A percentile compares a stretch with the other conserved stretches of the same genome.
These are phyloP conservation scores for Phalaenopsis aphrodite DNA, from an alignment of 106 monocot species.

Conservation along the genomic window DNA sequence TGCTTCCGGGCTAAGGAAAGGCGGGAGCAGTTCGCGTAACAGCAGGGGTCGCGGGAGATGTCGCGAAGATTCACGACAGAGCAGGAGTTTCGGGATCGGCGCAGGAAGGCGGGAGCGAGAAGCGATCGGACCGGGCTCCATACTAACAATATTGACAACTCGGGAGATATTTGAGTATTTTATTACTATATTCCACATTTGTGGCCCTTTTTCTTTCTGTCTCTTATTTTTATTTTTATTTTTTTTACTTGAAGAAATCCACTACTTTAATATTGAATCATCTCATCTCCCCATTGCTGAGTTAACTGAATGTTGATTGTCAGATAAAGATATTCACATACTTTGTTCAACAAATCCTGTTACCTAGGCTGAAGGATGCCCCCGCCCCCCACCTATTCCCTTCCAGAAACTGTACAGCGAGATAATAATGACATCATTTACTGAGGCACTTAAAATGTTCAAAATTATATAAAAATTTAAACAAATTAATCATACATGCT, in stretches of 20 bases:
- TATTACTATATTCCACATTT: too few relatives aligned
- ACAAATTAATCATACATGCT: not conserved
- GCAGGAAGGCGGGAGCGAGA: too few relatives aligned
- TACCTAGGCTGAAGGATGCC: not conserved
- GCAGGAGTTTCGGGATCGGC: too few relatives aligned
- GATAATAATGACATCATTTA: not conserved
- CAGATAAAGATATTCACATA: not conserved
- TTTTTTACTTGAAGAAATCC: not conserved
- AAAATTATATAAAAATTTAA: too few relatives aligned
- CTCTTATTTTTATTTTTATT: not conserved
- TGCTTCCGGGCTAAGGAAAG: too few relatives aligned
- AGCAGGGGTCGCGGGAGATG: too few relatives aligned
- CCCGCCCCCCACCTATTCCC: not conserved
- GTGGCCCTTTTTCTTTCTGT: too few relatives aligned
- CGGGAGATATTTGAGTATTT: too few relatives aligned
- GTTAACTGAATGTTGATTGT: not conserved
- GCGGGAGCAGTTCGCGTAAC: too few relatives aligned
- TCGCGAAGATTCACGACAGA: too few relatives aligned
- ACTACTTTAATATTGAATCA: not conserved
- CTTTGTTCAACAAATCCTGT: not conserved
- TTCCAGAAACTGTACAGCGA: not conserved
- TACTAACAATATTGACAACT: too few relatives aligned
- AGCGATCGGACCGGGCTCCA: too few relatives aligned
- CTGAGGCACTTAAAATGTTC: not conserved
- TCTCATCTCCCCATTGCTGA: not conserved